phyloP scores from a whole-genome alignment of 139 green algal genomes.

The Chlamydomonas asymmetrica region DNA sequence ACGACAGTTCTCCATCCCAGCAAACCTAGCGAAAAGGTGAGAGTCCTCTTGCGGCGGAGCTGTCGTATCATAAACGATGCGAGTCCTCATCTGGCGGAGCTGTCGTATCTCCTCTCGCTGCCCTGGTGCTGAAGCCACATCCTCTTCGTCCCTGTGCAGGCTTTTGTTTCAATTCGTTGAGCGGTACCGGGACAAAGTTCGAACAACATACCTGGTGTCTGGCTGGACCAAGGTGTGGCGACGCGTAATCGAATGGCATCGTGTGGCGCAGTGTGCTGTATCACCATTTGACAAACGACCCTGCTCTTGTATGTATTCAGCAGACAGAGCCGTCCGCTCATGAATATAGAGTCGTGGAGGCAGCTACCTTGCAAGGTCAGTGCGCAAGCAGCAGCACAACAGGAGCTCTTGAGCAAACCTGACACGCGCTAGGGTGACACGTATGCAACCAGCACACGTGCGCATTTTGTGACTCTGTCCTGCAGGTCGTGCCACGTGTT shows the following conservation, averaged over 20 bases:
- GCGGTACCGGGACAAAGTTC: constrained; percentile 22
- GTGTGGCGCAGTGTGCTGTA: not conserved
- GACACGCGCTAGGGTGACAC: not conserved
- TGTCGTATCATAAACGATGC: too few relatives aligned
- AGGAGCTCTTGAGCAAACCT: not conserved
- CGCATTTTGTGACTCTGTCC: too few relatives aligned
- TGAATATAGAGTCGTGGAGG: constrained; percentile 20
- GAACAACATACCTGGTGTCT: constrained; percentile 20
- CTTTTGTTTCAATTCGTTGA: constrained; percentile 27
- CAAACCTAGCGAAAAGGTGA: constrained; percentile 24
- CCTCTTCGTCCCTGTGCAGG: too few relatives aligned
- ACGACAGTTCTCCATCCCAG: constrained; percentile 19
- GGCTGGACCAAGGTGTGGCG: constrained; percentile 8
- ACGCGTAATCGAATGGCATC: not conserved
- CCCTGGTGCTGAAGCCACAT: too few relatives aligned
- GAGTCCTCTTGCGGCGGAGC: too few relatives aligned
- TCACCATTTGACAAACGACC: too few relatives aligned
- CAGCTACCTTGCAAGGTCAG: constrained; percentile 6
- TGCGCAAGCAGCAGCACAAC: not conserved
- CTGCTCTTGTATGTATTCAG: not conserved
- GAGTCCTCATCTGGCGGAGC: too few relatives aligned
- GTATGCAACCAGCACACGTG: not conserved
- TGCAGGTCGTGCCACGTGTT: not conserved
- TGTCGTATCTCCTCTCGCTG: too few relatives aligned
- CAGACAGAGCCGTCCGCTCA: constrained; percentile 1